A percentile compares a stretch with the other conserved stretches of the same genome.
phyloP scores from a whole-genome alignment of 148 eudicot species.

The Fagopyrum homotropicum region DNA sequence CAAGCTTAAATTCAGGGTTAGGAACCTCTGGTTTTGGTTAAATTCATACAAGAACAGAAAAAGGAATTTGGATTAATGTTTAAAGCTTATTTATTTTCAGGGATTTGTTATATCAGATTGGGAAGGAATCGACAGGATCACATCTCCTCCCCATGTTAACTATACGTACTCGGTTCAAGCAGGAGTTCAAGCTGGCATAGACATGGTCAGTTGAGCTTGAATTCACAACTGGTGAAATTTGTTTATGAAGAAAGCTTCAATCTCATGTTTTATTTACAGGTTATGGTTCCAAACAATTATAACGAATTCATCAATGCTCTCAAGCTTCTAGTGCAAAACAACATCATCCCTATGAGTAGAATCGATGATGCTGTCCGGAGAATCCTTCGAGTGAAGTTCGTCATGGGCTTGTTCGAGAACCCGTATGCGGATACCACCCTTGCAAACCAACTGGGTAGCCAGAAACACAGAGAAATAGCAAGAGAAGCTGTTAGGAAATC shows the following conservation, averaged over 20 bases:
- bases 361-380: slow-evolving; percentile 58
- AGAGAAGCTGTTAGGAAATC: slow-evolving; percentile 69
- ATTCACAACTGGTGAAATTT: neutral
- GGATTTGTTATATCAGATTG: slow-evolving; percentile 70
- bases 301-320: slow-evolving; percentile 42
- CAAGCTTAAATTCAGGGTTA: slow-evolving; percentile 39
- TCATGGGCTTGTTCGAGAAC: slow-evolving; percentile 58
- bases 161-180: slow-evolving; percentile 57
- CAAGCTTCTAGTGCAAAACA: slow-evolving; percentile 33
- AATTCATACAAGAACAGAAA: neutral
- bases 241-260: neutral
- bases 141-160: slow-evolving; percentile 57
- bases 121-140: slow-evolving; percentile 64
- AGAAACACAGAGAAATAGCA: slow-evolving; percentile 62
- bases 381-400: slow-evolving; percentile 53
- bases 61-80: neutral
- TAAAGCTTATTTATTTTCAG: slow-evolving; percentile 18
- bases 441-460: slow-evolving; percentile 38
- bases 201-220: slow-evolving; percentile 35
- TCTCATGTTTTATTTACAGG: slow-evolving; percentile 18
- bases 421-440: slow-evolving; percentile 52
- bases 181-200: slow-evolving; percentile 50
- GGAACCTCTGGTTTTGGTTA: neutral
- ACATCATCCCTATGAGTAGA: slow-evolving; percentile 46
- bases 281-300: slow-evolving; percentile 47